These are phyloP conservation scores for Paracoccidioides lutzii DNA, from an alignment of 2,329 filamentous ascomycete genomes.

Conservation along the genomic window DNA sequence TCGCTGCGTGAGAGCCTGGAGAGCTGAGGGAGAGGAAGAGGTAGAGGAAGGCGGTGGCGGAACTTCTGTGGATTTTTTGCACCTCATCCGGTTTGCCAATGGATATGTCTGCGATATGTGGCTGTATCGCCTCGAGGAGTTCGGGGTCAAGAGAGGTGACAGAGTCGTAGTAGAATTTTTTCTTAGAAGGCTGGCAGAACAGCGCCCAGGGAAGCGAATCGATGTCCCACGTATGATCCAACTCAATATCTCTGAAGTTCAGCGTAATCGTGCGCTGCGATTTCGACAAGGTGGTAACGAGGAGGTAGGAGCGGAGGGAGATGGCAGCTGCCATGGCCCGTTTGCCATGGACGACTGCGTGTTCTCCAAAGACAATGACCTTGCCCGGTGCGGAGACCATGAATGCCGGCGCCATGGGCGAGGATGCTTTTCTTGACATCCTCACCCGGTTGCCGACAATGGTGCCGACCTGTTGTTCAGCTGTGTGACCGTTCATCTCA, in stretches of 20 bases:
- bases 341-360: conserved; percentile 96
- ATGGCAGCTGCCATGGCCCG: conserved; percentile 90
- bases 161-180: conserved; percentile 88
- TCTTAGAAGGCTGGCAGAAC: conserved; percentile 71
- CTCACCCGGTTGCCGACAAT: not conserved
- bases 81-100: conserved; percentile 50
- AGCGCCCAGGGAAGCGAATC: conserved; percentile 75
- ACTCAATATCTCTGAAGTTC: conserved; percentile 78
- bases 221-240: conserved; percentile 89
- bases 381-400: conserved; percentile 98
- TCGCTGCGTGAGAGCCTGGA: conserved; percentile 57
- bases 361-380: conserved; percentile 95
- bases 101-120: conserved; percentile 63
- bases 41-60: conserved; percentile 74
- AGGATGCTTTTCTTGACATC: conserved; percentile 31
- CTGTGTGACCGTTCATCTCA: conserved; percentile 12
- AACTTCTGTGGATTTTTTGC: conserved; percentile 72
- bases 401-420: conserved; percentile 68
- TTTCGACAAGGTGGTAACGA: conserved; percentile 87
- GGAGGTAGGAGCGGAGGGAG: conserved; percentile 87
- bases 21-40: conserved; percentile 71
- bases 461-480: conserved; percentile 1
- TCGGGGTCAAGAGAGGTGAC: conserved; percentile 75
- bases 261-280: conserved; percentile 77
- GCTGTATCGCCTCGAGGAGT: conserved; percentile 65